Evolutionary conservation across 257 asterid genomes (phyloP), one percentile per base, ranked within the genome.

Genomic region (Anisodus acutangulus): DNA sequence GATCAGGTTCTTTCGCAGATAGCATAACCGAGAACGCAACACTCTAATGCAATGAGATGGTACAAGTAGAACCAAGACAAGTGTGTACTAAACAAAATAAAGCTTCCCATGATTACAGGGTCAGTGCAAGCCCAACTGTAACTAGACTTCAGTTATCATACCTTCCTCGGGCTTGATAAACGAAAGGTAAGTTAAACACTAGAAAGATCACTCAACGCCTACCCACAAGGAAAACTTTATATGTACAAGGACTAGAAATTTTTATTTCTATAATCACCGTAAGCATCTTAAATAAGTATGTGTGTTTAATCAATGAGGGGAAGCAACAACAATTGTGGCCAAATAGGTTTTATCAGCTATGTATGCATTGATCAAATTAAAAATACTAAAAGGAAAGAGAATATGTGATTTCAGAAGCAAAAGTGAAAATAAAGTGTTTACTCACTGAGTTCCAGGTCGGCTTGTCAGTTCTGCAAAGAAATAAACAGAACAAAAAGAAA

Each of bases 361-460:
- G 39, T 51, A 63, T 76, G 64, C 81, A 76, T 76, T 26, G 26
- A 76, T 74, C 81, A 26, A 22, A 51, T 53, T 51, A 51, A 76
- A 47, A 7, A 51, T 22, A 53, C 53, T 19, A 8, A 19, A 54
- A 78, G 60, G 70, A 84, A 49, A 26, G 53, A 39, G 54, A 72
- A 8, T 12, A 64, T 31, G 68, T 66, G 84, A 83, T 47, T 59
- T 71, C 81, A 76, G 78, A 83, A 71, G 59, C 41, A 31, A 82
- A 87, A 72, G 72, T 70, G 35, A 54, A 63, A 45, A 31, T 17
- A 37, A 19, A 82, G 78, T 26, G 49, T 47, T 53, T 31, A 96
- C 99, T 94, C 89, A 96, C 99, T 85, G 99, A 89, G 88, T 91
- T 95, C 99, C 99, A 97, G 84, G 86, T 86, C 78, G 99, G 99